phyloP scores from a whole-genome alignment of 163 green algal species.

The Scenedesmus sp. region DNA sequence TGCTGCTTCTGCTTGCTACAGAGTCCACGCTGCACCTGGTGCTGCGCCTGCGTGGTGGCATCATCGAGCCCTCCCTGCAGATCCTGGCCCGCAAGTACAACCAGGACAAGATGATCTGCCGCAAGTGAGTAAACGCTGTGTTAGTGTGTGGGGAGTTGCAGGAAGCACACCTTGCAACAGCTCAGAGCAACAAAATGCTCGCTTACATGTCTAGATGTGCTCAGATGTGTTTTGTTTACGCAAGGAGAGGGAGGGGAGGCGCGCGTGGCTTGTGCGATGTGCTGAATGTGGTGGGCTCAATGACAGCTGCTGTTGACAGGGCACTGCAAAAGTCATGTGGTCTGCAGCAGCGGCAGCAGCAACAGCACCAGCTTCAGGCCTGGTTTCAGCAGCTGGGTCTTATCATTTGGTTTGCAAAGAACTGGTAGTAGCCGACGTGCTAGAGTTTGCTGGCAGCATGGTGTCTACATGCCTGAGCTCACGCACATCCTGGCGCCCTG shows the following conservation, averaged over 20 bases:
- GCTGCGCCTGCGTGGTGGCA: slow-evolving; percentile 88
- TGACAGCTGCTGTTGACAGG: no score
- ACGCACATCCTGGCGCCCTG: no score
- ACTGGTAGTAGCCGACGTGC: background rate
- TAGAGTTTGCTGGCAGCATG: background rate
- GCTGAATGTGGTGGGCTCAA: no score
- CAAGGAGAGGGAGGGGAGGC: no score
- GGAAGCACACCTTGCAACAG: no score
- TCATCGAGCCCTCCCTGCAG: slow-evolving; percentile 99
- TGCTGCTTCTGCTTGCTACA: slow-evolving; percentile 4
- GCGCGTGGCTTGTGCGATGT: no score
- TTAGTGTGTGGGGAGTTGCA: no score
- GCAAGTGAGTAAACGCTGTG: slow-evolving; percentile 89
- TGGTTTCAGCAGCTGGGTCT: background rate
- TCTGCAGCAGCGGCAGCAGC: background rate
- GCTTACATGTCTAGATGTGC: no score
- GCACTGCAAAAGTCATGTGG: no score
- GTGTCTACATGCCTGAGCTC: no score
- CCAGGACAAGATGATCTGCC: slow-evolving; percentile 99
- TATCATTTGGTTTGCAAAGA: background rate
- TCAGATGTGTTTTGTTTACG: no score
- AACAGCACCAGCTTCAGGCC: background rate
- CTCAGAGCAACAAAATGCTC: no score
- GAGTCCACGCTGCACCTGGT: slow-evolving; percentile 94
- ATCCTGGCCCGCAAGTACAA: slow-evolving; percentile 99